Evolutionary conservation across 2,329 filamentous ascomycete genomes (phyloP), one percentile per base, ranked within the genome.

Genomic region (Xylariales sp.): DNA sequence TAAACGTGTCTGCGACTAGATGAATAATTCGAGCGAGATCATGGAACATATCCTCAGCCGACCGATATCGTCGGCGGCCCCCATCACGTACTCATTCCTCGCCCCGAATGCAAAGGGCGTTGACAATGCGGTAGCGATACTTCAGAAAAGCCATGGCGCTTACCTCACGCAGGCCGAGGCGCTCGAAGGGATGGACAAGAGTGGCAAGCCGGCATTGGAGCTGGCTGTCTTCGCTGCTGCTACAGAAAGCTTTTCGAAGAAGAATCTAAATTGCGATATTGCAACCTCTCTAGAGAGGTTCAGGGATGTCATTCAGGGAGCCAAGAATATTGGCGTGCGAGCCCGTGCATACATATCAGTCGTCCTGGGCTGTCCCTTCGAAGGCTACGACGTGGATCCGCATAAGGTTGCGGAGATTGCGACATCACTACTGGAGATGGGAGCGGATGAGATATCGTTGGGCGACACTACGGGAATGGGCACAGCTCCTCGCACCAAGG

Each of bases 401-500:
- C 72, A 75, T 55, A 70, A 67, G 47, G 81, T 86, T 0, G 80
- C 80, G 0, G 75, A 84, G 50, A 78, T 86, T 32, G 83, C 85
- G 0, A 76, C 70, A 46, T 80, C 71, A 55, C 66, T 95, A 36
- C 71, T 95, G 1, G 86, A 90, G 56, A 86, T 91, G 71, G 90
- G 90, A 14, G 90, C 88, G 15, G 88, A 95, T 57, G 88, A 95
- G 70, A 89, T 96, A 51, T 86, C 86, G 2, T 76, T 95, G 1
- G 89, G 88, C 5, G 90, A 95, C 57, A 96, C 90, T 0, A 91
- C 89, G 0, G 90, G 90, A 14, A 89, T 94, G 76, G 90, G 89
- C 22, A 94, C 87, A 0, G 57, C 55, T 9, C 51, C 55, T 3
- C 56, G 60, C 3, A 60, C 57, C 0, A 53, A 58, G 41, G 58